phyloP scores from a whole-genome alignment of 192 early-diverging fungal species.

The Dimargaris verticillata region DNA sequence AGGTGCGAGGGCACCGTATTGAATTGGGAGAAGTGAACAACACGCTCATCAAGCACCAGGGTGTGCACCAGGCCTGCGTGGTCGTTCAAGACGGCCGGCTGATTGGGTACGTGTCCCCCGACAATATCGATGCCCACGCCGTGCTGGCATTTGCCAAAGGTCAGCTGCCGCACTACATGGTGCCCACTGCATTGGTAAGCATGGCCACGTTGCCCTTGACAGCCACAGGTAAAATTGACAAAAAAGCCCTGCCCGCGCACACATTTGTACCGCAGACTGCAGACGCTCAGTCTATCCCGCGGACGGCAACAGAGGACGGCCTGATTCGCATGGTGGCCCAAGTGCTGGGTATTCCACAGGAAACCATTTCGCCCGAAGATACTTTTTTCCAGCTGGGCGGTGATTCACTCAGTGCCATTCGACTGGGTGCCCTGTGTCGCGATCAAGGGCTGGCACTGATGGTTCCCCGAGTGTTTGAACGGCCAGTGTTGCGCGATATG shows the following conservation, averaged over 20 bases:
- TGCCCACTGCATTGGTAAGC: neutral
- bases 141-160: neutral
- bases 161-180: slow-evolving; percentile 2
- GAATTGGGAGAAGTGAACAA: slow-evolving; percentile 20
- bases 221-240: neutral
- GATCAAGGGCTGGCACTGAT: slow-evolving; percentile 6
- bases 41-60: slow-evolving; percentile 10
- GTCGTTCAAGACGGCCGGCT: slow-evolving; percentile 14
- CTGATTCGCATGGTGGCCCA: slow-evolving; percentile 3
- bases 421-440: slow-evolving; percentile 1
- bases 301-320: neutral
- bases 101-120: slow-evolving; percentile 19
- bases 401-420: slow-evolving; percentile 19
- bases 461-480: no score
- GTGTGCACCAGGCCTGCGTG: slow-evolving; percentile 15
- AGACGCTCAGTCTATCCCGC: neutral
- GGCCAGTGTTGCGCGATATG: no score
- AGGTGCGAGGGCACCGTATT: slow-evolving; percentile 21
- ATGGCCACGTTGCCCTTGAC: neutral
- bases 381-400: slow-evolving; percentile 26
- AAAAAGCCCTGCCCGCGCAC: neutral
- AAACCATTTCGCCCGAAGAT: neutral
- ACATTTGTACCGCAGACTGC: neutral
- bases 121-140: neutral
- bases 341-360: neutral